A percentile compares a stretch with the other conserved stretches of the same genome.
These are phyloP conservation scores for Colletotrichum spinosum DNA, from an alignment of 2,329 filamentous ascomycete genomes.

Conservation along the genomic window DNA sequence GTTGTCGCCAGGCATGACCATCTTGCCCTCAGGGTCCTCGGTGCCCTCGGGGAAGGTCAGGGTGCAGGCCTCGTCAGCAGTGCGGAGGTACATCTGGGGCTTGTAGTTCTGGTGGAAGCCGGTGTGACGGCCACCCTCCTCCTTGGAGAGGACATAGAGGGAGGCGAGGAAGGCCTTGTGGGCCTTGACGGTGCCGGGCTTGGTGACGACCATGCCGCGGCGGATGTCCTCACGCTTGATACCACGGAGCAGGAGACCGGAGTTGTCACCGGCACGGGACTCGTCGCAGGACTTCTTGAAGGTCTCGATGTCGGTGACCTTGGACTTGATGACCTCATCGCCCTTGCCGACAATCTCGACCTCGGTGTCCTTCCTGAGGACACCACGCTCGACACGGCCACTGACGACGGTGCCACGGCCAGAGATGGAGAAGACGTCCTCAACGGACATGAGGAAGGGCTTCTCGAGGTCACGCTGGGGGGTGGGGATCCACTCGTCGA, in stretches of 20 bases:
- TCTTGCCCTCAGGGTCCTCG: conserved; percentile 77
- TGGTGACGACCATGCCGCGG: conserved; percentile 93
- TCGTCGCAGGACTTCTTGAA: conserved; percentile 99
- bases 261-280: conserved; percentile 97
- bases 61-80: conserved; percentile 82
- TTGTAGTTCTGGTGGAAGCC: conserved; percentile 97
- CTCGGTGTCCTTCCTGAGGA: conserved; percentile 92
- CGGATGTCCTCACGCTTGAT: conserved; percentile 93
- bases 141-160: conserved; percentile 97
- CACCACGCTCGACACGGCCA: conserved; percentile 95
- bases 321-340: conserved; percentile 88
- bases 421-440: conserved; percentile 90
- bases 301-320: conserved; percentile 99
- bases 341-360: conserved; percentile 95
- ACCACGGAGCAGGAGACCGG: conserved; percentile 94
- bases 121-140: conserved; percentile 96
- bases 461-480: conserved; percentile 95
- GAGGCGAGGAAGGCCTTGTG: conserved; percentile 94
- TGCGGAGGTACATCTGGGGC: conserved; percentile 95
- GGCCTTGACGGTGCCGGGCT: conserved; percentile 85
- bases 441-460: conserved; percentile 98
- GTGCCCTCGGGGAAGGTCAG: conserved; percentile 89
- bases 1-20: conserved; percentile 99
- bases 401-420: conserved; percentile 97
- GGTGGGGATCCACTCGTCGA: conserved; percentile 97